Conservation (phyloP, 805 yeast species). For the Candida maesae region DNA sequence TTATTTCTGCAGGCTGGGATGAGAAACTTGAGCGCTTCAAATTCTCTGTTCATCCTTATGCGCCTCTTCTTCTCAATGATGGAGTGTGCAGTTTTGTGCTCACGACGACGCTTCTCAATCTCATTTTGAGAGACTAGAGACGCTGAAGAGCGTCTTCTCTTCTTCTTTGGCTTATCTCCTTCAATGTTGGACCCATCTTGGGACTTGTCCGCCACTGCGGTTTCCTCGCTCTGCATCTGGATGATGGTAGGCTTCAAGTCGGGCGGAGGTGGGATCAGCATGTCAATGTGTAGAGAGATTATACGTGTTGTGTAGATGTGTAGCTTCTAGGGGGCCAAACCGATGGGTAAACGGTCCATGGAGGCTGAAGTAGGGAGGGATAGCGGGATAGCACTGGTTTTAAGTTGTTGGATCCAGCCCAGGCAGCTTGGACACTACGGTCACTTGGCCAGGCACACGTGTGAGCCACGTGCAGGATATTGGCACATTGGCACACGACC, state of each 20-base stretch:
- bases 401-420: neutral
- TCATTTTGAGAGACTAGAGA: conserved; percentile 26
- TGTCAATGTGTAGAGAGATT: no score
- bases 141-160: conserved; percentile 25
- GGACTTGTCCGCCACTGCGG: conserved; percentile 7
- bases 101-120: conserved; percentile 40
- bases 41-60: conserved; percentile 75
- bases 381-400: no score
- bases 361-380: neutral
- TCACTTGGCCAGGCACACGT: conserved; percentile 8
- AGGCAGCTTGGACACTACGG: neutral
- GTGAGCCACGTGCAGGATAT: conserved; percentile 16
- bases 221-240: conserved; percentile 33
- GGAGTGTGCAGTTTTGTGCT: conserved; percentile 60
- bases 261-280: conserved; percentile 42
- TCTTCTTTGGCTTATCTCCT: conserved; percentile 15
- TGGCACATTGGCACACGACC: conserved; percentile 5
- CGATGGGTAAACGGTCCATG: neutral
- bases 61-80: conserved; percentile 78
- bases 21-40: conserved; percentile 71
- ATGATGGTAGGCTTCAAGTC: conserved; percentile 44
- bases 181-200: conserved; percentile 5
- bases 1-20: conserved; percentile 72
- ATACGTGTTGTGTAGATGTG: no score
- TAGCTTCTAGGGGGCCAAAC: no score